phyloP scores from a whole-genome alignment of 257 asterid species.

The Mitragyna speciosa region DNA sequence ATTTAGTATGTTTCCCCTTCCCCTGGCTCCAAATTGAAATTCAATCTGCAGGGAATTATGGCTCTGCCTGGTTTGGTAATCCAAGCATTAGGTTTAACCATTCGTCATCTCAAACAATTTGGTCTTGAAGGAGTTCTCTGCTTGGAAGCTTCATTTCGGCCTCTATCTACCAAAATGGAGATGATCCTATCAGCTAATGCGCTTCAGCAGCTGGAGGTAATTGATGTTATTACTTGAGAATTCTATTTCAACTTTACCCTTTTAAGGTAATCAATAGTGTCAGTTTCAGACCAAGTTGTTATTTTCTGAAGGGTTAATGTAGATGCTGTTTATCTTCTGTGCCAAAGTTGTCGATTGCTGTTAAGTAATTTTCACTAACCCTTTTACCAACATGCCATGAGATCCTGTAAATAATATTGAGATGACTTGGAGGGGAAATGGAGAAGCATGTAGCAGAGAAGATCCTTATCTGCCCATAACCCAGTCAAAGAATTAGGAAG shows the following conservation, averaged over 20 bases:
- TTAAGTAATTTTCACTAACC: not conserved
- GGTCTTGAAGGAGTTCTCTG: conserved; percentile 83
- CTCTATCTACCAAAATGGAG: conserved; percentile 71
- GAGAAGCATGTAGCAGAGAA: not conserved
- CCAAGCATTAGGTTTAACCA: conserved; percentile 67
- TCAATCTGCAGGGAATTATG: conserved; percentile 56
- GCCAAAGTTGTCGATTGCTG: not conserved
- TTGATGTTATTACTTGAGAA: conserved; percentile 15
- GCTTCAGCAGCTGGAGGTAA: conserved; percentile 88
- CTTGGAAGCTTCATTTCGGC: conserved; percentile 77
- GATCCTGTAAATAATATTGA: not conserved
- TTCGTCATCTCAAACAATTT: conserved; percentile 79
- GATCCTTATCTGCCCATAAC: not conserved
- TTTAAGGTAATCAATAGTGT: not conserved
- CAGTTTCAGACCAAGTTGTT: not conserved
- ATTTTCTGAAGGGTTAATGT: not conserved
- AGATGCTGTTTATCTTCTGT: not conserved
- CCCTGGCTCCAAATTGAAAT: not conserved
- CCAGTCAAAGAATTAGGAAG: not conserved
- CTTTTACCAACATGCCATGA: not conserved
- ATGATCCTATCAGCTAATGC: conserved; percentile 91
- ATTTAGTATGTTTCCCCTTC: conserved; percentile 11
- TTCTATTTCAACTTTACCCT: not conserved
- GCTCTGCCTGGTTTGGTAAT: conserved; percentile 76
- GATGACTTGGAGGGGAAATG: not conserved